Evolutionary conservation across 1,284 basidiomycete genomes (phyloP), one percentile per base, ranked within the genome.

Genomic region (Kalmanozyma brasiliensis): DNA sequence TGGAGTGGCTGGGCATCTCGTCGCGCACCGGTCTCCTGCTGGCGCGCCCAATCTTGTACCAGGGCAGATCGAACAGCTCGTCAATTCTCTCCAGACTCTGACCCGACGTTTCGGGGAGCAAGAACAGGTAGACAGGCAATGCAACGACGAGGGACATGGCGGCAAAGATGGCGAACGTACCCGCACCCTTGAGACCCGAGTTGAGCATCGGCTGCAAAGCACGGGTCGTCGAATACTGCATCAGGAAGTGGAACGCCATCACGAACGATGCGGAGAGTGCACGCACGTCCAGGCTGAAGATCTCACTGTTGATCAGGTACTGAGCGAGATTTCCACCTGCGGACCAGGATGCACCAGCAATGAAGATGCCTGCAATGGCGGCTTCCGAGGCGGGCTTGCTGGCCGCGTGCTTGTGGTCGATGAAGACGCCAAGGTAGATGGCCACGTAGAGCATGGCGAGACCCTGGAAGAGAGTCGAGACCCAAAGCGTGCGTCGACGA

Each of bases 231-330:
- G 52, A 52, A 57, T 64, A 70, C 52, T 70, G 66, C 52, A 70
- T 52, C 33, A 62, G 33, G 48, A 60, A 70, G 52, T 70, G 66
- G 52, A 70, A 59, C 1, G 49, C 61, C 66, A 70, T 70, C 10
- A 70, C 56, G 35, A 70, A 55, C n/a, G 66, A 64, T 8, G 66
- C 61, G 2, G 57, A 64, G 26, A 70, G 52, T 2, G 66, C 61
- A 42, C 66, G 66, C 14, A 70, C 66, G 38, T 63, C 61, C 8
- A 70, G 61, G 36, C 43, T 46, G 52, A 70, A 64, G 52, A 70
- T 70, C 29, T 70, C 66, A 32, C 56, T 56, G 56, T 64, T 64
- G 57, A 70, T 64, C 9, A 70, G 57, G 57, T 70, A 70, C 49
- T 70, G 66, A 2, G 66, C 66, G 3, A 70, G 57, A 49, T 70